Evolutionary conservation across 78 protist species (phyloP).

Genomic region (Acrasis kona): DNA sequence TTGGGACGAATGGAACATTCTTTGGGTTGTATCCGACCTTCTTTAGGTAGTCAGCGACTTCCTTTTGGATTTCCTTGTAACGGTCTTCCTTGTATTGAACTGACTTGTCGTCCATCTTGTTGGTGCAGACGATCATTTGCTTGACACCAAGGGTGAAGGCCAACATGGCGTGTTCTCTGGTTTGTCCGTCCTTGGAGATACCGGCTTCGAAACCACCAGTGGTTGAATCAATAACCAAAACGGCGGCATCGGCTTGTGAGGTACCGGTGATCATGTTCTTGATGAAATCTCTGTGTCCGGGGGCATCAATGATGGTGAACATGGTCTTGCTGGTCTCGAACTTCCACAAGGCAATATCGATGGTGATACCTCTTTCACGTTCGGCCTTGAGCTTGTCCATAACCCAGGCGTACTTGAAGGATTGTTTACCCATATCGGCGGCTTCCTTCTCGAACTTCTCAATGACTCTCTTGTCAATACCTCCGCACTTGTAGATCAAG

Average conservation of each 20-base stretch:
- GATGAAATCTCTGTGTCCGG: conserved; percentile 99
- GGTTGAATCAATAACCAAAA: conserved; percentile 81
- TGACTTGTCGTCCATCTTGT: conserved; percentile 92
- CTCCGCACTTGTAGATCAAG: conserved; percentile 94
- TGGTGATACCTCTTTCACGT: conserved; percentile 81
- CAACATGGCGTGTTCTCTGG: conserved; percentile 96
- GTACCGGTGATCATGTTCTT: conserved; percentile 99
- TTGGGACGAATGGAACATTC: conserved; percentile 82
- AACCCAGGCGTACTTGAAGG: conserved; percentile 98
- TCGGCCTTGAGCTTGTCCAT: conserved; percentile 96
- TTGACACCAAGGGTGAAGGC: conserved; percentile 92
- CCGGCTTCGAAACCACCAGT: conserved; percentile 95
- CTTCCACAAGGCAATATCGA: conserved; percentile 88
- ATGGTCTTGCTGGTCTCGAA: conserved; percentile 92
- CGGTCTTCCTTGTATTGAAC: conserved; percentile 72
- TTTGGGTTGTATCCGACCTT: conserved; percentile 81
- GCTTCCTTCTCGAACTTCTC: conserved; percentile 89
- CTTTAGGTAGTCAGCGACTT: conserved; percentile 63
- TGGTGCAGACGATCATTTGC: conserved; percentile 88
- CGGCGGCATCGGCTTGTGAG: conserved; percentile 92
- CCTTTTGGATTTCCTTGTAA: conserved; percentile 76
- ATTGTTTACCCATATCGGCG: conserved; percentile 86
- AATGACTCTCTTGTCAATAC: conserved; percentile 81
- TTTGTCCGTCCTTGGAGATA: conserved; percentile 91
- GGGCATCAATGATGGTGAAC: conserved; percentile 99